Conservation (phyloP, 164 flowering plant species). For the Buxus sempervirens region DNA sequence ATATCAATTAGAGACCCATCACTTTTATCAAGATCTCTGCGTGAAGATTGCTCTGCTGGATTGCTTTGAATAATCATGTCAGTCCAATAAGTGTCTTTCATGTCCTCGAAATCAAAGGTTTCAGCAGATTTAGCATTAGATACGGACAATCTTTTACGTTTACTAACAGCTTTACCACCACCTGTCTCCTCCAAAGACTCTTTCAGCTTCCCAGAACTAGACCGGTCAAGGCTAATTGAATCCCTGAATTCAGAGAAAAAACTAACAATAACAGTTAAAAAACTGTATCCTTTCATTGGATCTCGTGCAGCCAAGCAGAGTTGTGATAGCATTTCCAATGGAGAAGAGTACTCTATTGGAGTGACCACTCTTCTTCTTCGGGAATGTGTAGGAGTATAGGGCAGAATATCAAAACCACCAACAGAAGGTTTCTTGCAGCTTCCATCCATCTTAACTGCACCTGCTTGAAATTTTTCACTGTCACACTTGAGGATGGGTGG, state of each 20-base stretch:
- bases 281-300: slow-evolving; percentile 37
- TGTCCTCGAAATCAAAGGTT: slow-evolving; percentile 27
- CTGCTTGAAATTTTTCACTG: slow-evolving; percentile 14
- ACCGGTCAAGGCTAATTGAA: slow-evolving; percentile 21
- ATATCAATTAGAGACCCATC: slow-evolving; percentile 18
- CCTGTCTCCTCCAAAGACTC: slow-evolving; percentile 14
- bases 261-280: slow-evolving; percentile 16
- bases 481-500: slow-evolving; percentile 26
- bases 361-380: slow-evolving; percentile 9
- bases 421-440: slow-evolving; percentile 8
- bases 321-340: slow-evolving; percentile 45
- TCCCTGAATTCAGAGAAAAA: slow-evolving; percentile 56
- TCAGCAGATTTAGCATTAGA: slow-evolving; percentile 22
- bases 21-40: slow-evolving; percentile 16
- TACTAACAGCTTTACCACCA: slow-evolving; percentile 13
- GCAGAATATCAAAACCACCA: not conserved
- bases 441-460: slow-evolving; percentile 16
- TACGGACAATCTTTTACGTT: slow-evolving; percentile 11
- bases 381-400: slow-evolving; percentile 11
- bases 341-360: slow-evolving; percentile 25
- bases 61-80: slow-evolving; percentile 32
- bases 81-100: slow-evolving; percentile 41
- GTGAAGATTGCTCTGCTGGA: slow-evolving; percentile 33
- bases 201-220: slow-evolving; percentile 13
- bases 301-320: slow-evolving; percentile 47